phyloP scores from a whole-genome alignment of 177 flowering plant species.

The Vitis hybrid region DNA sequence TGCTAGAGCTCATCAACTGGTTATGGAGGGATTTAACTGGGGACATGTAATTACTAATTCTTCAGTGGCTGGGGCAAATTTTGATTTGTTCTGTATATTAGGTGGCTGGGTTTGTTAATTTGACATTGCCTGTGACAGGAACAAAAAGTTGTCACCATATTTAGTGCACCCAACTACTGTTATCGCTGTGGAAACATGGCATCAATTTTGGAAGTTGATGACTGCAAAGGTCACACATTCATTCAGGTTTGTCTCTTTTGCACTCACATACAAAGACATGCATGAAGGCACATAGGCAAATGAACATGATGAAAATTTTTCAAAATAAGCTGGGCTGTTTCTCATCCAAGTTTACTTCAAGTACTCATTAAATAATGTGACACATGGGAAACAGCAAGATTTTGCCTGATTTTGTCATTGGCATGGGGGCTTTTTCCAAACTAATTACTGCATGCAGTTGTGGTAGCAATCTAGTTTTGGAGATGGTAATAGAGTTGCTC shows the following conservation, averaged over 20 bases:
- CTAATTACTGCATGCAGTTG: no score
- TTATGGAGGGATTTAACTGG: slow-evolving; percentile 90
- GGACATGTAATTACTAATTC: slow-evolving; percentile 55
- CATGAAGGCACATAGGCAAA: no score
- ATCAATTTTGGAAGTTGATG: slow-evolving; percentile 88
- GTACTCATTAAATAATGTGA: no score
- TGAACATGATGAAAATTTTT: no score
- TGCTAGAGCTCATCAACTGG: slow-evolving; percentile 90
- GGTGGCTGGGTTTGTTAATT: neutral
- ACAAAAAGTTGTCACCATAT: slow-evolving; percentile 90
- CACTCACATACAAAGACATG: neutral
- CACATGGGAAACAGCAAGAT: no score
- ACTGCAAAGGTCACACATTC: slow-evolving; percentile 83
- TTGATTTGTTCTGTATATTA: neutral
- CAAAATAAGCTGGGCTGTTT: no score
- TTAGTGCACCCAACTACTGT: slow-evolving; percentile 85
- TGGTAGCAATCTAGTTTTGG: neutral
- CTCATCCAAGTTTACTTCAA: no score
- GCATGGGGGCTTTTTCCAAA: no score
- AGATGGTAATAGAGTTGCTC: no score
- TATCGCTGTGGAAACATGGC: slow-evolving; percentile 98
- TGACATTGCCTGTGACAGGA: slow-evolving; percentile 51
- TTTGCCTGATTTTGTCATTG: no score
- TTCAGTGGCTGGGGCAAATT: neutral
- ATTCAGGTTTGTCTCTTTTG: slow-evolving; percentile 60